Evolutionary conservation across 1,139 yeast species (phyloP).

Genomic region (Kodamaea anthophila): DNA sequence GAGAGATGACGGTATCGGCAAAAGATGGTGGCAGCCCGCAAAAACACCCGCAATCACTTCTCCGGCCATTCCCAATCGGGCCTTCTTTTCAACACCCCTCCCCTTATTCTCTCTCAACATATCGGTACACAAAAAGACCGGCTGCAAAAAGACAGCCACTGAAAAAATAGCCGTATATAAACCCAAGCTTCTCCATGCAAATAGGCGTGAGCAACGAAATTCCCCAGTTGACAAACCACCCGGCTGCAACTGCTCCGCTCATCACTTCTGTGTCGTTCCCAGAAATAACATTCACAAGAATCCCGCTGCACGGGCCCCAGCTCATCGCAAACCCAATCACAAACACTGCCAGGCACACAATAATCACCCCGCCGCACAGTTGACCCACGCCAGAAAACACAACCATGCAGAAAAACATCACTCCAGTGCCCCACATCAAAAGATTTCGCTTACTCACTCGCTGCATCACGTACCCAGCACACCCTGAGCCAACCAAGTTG

Average conservation of each 20-base stretch:
- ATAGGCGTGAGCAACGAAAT: slow-evolving; percentile 21
- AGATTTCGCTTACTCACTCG: slow-evolving; percentile 5
- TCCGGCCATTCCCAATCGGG: no score
- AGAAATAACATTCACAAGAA: slow-evolving; percentile 20
- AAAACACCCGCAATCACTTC: no score
- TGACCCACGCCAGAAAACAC: slow-evolving; percentile 11
- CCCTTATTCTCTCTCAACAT: no score
- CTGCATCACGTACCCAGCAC: slow-evolving; percentile 11
- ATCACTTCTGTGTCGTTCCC: slow-evolving; percentile 18
- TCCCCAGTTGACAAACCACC: slow-evolving; percentile 23
- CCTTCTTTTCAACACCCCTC: no score
- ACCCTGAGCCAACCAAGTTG: slow-evolving; percentile 15
- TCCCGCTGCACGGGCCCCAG: slow-evolving; percentile 33
- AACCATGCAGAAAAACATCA: slow-evolving; percentile 14
- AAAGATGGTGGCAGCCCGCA: no score
- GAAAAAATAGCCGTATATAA: slow-evolving; percentile 18
- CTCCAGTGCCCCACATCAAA: slow-evolving; percentile 10
- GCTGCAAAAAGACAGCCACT: slow-evolving; percentile 13
- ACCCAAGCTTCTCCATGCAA: slow-evolving; percentile 15
- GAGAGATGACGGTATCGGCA: neutral
- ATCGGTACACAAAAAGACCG: slow-evolving; percentile 11
- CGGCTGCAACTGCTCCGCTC: slow-evolving; percentile 18
- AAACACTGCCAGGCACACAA: slow-evolving; percentile 13
- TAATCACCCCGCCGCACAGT: slow-evolving; percentile 4
- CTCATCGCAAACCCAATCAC: slow-evolving; percentile 22